phyloP scores from a whole-genome alignment of 306 rosid genomes.

The Elaeagnus macrophylla region DNA sequence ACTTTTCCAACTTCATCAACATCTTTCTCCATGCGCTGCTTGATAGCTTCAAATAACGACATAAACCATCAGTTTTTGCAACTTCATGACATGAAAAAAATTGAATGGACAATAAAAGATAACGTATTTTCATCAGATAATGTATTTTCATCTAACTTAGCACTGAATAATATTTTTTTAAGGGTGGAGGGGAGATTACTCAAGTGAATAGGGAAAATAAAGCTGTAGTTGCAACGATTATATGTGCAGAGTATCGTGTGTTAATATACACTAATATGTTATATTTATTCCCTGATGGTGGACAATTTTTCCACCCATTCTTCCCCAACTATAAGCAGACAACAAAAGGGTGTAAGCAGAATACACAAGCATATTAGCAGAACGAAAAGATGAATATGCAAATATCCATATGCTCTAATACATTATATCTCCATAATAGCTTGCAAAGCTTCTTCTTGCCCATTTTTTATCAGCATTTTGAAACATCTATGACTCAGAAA shows the following conservation, averaged over 20 bases:
- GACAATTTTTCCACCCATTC: background rate
- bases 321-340: background rate
- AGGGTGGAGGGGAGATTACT: background rate
- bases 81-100: background rate
- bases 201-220: too few relatives aligned
- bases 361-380: background rate
- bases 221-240: too few relatives aligned
- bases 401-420: too few relatives aligned
- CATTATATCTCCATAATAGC: too few relatives aligned
- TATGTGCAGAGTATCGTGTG: too few relatives aligned
- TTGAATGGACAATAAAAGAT: background rate
- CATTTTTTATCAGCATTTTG: too few relatives aligned
- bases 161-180: too few relatives aligned
- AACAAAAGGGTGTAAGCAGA: background rate
- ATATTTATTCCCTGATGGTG: background rate
- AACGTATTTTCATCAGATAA: background rate
- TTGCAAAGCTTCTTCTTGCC: too few relatives aligned
- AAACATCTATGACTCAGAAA: too few relatives aligned
- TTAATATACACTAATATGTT: too few relatives aligned
- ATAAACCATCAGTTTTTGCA: slow-evolving; percentile 15
- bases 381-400: background rate
- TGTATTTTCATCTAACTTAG: background rate
- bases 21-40: slow-evolving; percentile 85
- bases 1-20: slow-evolving; percentile 87
- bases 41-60: slow-evolving; percentile 50